These are phyloP conservation scores for Paracoccidioides brasiliensis DNA, from an alignment of 2,329 filamentous ascomycete genomes.

Conservation along the genomic window DNA sequence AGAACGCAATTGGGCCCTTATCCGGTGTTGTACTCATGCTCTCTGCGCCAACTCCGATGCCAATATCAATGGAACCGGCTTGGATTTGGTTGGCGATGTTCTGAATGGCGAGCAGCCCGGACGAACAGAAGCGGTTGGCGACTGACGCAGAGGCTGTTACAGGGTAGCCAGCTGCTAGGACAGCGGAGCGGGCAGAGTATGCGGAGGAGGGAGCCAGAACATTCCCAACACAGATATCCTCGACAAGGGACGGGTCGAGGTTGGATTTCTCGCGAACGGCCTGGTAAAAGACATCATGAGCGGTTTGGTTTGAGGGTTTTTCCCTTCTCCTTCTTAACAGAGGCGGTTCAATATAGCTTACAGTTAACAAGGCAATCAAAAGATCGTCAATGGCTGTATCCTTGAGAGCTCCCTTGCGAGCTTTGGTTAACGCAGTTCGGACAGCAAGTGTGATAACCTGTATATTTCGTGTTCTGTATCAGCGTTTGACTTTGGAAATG, in stretches of 20 bases:
- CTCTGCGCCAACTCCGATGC: slow-evolving; percentile 82
- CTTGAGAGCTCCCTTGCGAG: slow-evolving; percentile 29
- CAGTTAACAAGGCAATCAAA: slow-evolving; percentile 25
- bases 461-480: slow-evolving; percentile 1
- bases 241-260: slow-evolving; percentile 73
- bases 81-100: slow-evolving; percentile 88
- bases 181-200: slow-evolving; percentile 78
- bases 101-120: slow-evolving; percentile 74
- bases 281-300: slow-evolving; percentile 25
- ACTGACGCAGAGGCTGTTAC: slow-evolving; percentile 64
- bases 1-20: slow-evolving; percentile 69
- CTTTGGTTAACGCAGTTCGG: slow-evolving; percentile 29
- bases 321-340: background rate
- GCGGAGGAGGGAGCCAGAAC: slow-evolving; percentile 80
- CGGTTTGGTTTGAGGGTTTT: background rate
- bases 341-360: slow-evolving; percentile 10
- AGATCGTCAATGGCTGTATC: slow-evolving; percentile 26
- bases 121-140: slow-evolving; percentile 83
- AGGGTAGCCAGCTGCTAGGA: slow-evolving; percentile 75
- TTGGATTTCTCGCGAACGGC: slow-evolving; percentile 67
- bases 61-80: slow-evolving; percentile 79
- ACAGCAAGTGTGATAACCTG: slow-evolving; percentile 31
- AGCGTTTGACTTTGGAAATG: background rate
- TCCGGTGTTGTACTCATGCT: slow-evolving; percentile 86
- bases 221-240: slow-evolving; percentile 79